Base-by-base conservation (phyloP, 768 basidiomycete genomes). In the Leccinum longicurvipes region DNA sequence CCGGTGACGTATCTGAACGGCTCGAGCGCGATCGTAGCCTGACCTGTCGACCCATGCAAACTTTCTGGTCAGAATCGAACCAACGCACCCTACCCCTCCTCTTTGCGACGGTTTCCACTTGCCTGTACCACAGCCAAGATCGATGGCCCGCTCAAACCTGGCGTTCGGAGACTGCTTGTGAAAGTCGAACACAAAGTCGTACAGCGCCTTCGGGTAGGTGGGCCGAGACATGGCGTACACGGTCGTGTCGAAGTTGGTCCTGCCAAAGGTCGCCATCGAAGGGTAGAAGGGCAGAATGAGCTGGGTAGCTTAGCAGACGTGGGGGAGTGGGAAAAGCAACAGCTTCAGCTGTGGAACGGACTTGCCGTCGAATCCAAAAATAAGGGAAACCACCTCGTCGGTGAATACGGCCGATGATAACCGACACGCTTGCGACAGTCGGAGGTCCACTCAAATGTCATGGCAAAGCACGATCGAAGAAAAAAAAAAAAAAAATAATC, bases 51-150 rank as follows among this genome's bases (percentile, higher is more conserved):
- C 17, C 12, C 25, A 36, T 31, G 6, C 3, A 23, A n/a, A 12
- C 1, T 5, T 3, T 11, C 21, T 0, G 5, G n/a, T 32, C 12
- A 24, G 8, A 8, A 5, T n/a, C 25, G 12, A 14, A 23, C 34
- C 31, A 32, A 32, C 31, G 31, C 31, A 32, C 7, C 6, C 31
- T 32, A 32, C 15, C 3, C 0, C 1, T 50, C 6, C 10, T 29
- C 28, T 6, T 6, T 17, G 9, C 10, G 10, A 9, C 17, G 0
- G 3, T 29, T 8, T 36, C 34, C 17, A 36, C 73, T 21, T 58
- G 87, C 89, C 86, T 42, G 91, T 89, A 24, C 92, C 90, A 67
- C 91, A 93, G 3, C 91, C 89, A 9, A 91, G 66, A 61, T 93
- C 91, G 0, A 90, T 74, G 0, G 86, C 87, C 32, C 76, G 75